A percentile compares a stretch with the other conserved stretches of the same genome.
phyloP scores from a whole-genome alignment of 495 filamentous ascomycete genomes.

The Hypoxylon perforatum region DNA sequence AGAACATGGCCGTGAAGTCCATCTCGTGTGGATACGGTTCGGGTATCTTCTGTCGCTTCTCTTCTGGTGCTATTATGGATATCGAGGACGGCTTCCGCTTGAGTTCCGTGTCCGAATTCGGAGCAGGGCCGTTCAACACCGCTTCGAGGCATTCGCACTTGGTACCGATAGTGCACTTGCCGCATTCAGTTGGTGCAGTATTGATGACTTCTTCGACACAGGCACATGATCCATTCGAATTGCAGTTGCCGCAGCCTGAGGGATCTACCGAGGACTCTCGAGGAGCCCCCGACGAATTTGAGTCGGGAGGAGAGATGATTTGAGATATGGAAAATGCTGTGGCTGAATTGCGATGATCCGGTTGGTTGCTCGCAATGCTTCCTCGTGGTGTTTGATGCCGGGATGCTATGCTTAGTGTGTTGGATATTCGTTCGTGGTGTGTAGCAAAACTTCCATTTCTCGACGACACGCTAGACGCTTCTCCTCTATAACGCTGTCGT shows the following conservation, averaged over 20 bases:
- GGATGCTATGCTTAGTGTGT: slow-evolving; percentile 28
- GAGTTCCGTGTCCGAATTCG: slow-evolving; percentile 47
- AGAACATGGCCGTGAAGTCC: slow-evolving; percentile 77
- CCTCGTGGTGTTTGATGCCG: slow-evolving; percentile 35
- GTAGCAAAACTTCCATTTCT: slow-evolving; percentile 41
- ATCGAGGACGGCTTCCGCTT: slow-evolving; percentile 48
- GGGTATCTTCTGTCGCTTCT: slow-evolving; percentile 60
- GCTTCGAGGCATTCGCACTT: slow-evolving; percentile 78
- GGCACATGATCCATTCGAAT: slow-evolving; percentile 58
- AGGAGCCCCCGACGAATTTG: slow-evolving; percentile 32
- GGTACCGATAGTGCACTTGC: slow-evolving; percentile 66
- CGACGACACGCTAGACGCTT: slow-evolving; percentile 33
- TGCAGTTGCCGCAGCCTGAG: slow-evolving; percentile 63
- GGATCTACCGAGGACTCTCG: slow-evolving; percentile 43
- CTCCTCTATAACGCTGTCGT: slow-evolving; percentile 33
- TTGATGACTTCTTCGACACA: slow-evolving; percentile 64
- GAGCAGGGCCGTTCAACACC: slow-evolving; percentile 37
- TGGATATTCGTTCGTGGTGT: slow-evolving; percentile 29
- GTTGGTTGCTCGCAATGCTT: slow-evolving; percentile 43
- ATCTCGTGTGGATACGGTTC: slow-evolving; percentile 66
- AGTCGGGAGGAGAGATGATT: slow-evolving; percentile 59
- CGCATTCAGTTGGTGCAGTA: slow-evolving; percentile 65
- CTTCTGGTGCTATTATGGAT: slow-evolving; percentile 63
- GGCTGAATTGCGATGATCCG: slow-evolving; percentile 45
- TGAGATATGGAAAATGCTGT: slow-evolving; percentile 59